phyloP scores from a whole-genome alignment of 1,284 basidiomycete species.

The Chiua sp. region DNA sequence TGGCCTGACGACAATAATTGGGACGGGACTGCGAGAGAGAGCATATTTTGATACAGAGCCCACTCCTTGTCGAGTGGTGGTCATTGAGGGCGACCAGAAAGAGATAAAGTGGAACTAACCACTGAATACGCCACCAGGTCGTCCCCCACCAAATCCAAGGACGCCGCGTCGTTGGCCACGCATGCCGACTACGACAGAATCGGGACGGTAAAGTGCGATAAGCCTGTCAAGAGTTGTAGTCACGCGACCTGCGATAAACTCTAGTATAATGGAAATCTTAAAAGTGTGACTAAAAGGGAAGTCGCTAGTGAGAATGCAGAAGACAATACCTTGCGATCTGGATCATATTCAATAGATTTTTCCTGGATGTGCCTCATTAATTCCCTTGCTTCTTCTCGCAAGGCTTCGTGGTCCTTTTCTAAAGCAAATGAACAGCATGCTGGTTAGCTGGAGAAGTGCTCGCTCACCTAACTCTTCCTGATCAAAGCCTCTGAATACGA shows the following conservation, averaged over 20 bases:
- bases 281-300: background rate
- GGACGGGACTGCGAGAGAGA: conserved; percentile 88
- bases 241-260: conserved; percentile 92
- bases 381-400: conserved; percentile 87
- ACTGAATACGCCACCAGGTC: conserved; percentile 54
- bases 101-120: conserved; percentile 55
- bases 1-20: conserved; percentile 90
- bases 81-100: background rate
- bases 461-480: conserved; percentile 76
- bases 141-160: conserved; percentile 56
- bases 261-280: conserved; percentile 90
- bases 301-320: background rate
- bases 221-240: conserved; percentile 90
- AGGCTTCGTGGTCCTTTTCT: conserved; percentile 83
- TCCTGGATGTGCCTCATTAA: conserved; percentile 84
- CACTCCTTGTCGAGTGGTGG: conserved; percentile 8
- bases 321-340: conserved; percentile 69
- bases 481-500: conserved; percentile 92
- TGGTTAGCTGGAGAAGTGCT: background rate
- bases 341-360: conserved; percentile 81
- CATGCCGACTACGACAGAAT: conserved; percentile 94
- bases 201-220: conserved; percentile 94
- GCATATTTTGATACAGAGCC: conserved; percentile 63
- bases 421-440: conserved; percentile 6
- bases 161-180: conserved; percentile 69